Percentiles rank a stretch among this genome's conserved stretches.
Conservation (phyloP, 441 rosid species). For the Pelargonium citronellum region DNA sequence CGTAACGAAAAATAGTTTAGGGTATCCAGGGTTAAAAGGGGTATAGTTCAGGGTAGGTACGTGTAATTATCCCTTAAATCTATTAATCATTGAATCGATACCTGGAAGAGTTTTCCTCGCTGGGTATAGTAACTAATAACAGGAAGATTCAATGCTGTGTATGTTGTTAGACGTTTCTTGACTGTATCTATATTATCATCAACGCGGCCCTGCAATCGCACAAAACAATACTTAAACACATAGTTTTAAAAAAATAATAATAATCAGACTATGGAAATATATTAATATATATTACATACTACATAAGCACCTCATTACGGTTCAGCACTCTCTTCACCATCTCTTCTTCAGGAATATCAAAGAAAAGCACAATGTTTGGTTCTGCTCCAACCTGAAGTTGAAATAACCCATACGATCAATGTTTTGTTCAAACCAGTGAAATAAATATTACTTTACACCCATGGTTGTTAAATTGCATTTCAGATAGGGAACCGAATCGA, state of each 20-base stretch:
- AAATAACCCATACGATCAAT: neutral
- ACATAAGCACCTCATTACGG: slow-evolving; percentile 66
- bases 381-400: slow-evolving; percentile 53
- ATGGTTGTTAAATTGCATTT: no score
- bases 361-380: slow-evolving; percentile 74
- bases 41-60: no score
- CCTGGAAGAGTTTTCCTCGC: slow-evolving; percentile 73
- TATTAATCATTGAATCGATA: slow-evolving; percentile 13
- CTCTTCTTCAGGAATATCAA: slow-evolving; percentile 82
- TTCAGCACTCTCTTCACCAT: slow-evolving; percentile 83
- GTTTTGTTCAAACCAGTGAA: no score
- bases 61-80: no score
- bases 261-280: no score
- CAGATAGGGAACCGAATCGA: no score
- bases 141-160: slow-evolving; percentile 56
- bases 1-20: no score
- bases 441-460: no score
- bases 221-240: slow-evolving; percentile 6
- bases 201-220: slow-evolving; percentile 64
- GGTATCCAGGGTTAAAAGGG: no score
- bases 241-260: neutral
- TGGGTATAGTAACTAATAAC: slow-evolving; percentile 65
- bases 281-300: slow-evolving; percentile 10
- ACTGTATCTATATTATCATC: slow-evolving; percentile 85
- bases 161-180: slow-evolving; percentile 67